These are phyloP conservation scores for Salicornia ramosissima DNA, from an alignment of 148 eudicot species.

Conservation along the genomic window DNA sequence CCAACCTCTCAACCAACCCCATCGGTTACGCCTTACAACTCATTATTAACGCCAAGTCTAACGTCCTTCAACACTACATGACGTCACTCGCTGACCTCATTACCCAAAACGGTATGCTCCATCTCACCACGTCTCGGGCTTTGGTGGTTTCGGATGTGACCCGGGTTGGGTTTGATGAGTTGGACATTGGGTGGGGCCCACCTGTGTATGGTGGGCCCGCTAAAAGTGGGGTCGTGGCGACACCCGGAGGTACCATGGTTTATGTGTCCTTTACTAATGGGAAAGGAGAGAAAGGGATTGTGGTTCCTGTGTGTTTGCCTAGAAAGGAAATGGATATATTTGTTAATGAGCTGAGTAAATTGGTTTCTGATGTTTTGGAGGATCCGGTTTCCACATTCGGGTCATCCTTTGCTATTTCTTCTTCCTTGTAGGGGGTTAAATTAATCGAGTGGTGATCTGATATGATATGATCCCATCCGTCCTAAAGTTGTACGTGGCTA, in stretches of 20 bases:
- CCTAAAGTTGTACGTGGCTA: no score
- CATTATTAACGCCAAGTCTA: conserved; percentile 34
- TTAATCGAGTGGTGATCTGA: no score
- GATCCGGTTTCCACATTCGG: neutral
- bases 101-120: conserved; percentile 31
- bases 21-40: conserved; percentile 40
- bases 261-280: conserved; percentile 22
- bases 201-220: conserved; percentile 32
- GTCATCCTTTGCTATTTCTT: conserved; percentile 14
- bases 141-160: conserved; percentile 34
- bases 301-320: conserved; percentile 35
- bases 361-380: conserved; percentile 15
- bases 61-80: conserved; percentile 35
- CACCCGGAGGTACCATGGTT: conserved; percentile 24
- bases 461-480: no score
- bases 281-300: conserved; percentile 29
- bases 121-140: conserved; percentile 17
- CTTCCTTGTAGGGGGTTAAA: conserved; percentile 17
- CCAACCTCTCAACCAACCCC: conserved; percentile 24
- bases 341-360: conserved; percentile 22
- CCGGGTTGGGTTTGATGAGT: conserved; percentile 15
- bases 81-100: conserved; percentile 34
- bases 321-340: conserved; percentile 28
- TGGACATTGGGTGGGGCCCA: conserved; percentile 53
- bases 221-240: conserved; percentile 23